Evolutionary conservation across 2,329 filamentous ascomycete species (phyloP), one percentile per base, ranked within the genome.

Genomic region (Pseudogymnoascus sp.): DNA sequence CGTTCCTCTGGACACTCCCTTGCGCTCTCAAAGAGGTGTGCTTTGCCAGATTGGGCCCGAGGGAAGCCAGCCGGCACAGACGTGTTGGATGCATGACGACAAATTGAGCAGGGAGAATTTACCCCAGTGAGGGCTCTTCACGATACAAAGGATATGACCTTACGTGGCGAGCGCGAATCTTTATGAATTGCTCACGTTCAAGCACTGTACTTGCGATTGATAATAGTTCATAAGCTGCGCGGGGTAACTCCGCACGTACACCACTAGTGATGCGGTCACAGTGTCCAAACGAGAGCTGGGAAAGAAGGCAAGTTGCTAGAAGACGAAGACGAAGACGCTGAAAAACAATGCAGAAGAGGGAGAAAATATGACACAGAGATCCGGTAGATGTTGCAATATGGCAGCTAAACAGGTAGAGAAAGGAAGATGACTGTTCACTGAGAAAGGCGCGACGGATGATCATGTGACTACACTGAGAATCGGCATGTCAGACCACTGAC

Each of bases 231-330:
- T 2, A 54, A 20, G 47, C 28, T 14, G 28, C 47, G 47, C 47
- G 47, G 47, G 47, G 47, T 35, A 54, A 54, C 28, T 54, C 28
- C 47, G 47, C 28, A 33, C 14, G 47, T 35, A 54, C 7, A 35
- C 47, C 47, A 54, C 47, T 54, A 54, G 28, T 35, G 47, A 20
- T 54, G 47, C 14, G 16, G 47, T 54, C 47, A 54, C 28, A 54
- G 16, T 20, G 47, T 18, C 43, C 16, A 54, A 35, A 54, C 11
- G 9, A 20, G 8, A 54, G 47, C 47, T 35, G n/a, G 47, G 33
- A 54, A 54, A 54, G 12, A 22, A 54, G 16, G n/a, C n/a, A 54
- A 54, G 11, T 14, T 14, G 18, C n/a, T 14, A 4, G 16, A 54
- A 54, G 47, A 18, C 18, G n/a, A 18, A 54, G 47, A 22, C 20